Base-by-base conservation (phyloP, 306 rosid species). In the Medicago arabica region DNA sequence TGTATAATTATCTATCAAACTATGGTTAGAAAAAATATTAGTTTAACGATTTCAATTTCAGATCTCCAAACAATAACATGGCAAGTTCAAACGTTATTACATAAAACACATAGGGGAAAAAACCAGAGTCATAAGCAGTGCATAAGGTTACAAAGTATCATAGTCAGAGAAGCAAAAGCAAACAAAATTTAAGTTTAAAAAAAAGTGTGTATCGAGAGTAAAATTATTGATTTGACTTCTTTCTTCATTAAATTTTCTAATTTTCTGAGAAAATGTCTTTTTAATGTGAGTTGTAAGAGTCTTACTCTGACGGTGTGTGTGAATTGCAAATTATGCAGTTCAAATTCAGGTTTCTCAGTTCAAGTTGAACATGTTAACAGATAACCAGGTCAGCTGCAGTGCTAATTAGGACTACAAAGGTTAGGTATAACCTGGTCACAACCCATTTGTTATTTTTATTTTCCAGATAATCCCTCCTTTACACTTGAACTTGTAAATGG, bases 1-100 rank as follows among this genome's bases (percentile, higher is more conserved):
- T 80, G 25, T 78, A 86, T 74, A 38, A 14, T 49, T 62, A 40
- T 51, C 19, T 2, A 44, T 67, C 57, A 57, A 67, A 55, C 41
- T 8, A 38, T 5, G 41, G 41, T 1, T 17, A 31, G 7, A 25
- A 1, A 25, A 25, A 25, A 25, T 25, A 25, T 25, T 2, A 25
- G 28, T 25, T 25, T 25, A 25, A 25, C 2, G 3, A 25, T 25
- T 25, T 25, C 2, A 2, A 25, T 25, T 25, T 25, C 28, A 25
- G 28, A 1, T 25, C 28, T 25, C 28, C 28, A 25, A 25, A 25
- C 28, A 25, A 25, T 46, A 44, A 74, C 55, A 43, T 55, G 58
- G 61, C 19, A 23, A 67, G 74, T 65, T 65, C 72, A 41, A 65
- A 53, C 67, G 64, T 64, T 21, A 75, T 50, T 46, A 65, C 50